These are phyloP conservation scores for Penicillium palitans DNA, from an alignment of 2,329 filamentous ascomycete species.

Conservation along the genomic window DNA sequence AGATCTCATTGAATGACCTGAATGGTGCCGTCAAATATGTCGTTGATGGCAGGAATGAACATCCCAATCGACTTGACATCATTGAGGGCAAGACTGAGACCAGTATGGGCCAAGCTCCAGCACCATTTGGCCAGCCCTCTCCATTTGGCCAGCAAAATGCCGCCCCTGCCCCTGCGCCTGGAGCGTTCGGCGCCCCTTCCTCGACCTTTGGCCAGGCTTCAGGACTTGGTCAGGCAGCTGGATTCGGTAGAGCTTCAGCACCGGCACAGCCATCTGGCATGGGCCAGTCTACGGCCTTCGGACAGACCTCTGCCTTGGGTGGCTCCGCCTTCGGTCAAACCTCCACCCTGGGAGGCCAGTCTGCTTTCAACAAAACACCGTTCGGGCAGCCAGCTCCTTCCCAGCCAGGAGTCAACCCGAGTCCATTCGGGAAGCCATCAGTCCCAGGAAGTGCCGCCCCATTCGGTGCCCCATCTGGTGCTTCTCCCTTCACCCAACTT, in stretches of 20 bases:
- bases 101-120: constrained; percentile 10
- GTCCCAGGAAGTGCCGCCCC: constrained; percentile 23
- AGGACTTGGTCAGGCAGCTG: constrained; percentile 24
- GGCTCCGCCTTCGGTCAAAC: constrained; percentile 17
- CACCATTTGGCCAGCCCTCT: constrained; percentile 26
- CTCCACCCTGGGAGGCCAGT: constrained; percentile 35
- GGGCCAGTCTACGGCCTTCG: constrained; percentile 18
- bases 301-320: constrained; percentile 18
- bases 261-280: constrained; percentile 20
- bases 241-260: constrained; percentile 25
- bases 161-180: constrained; percentile 14
- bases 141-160: constrained; percentile 30
- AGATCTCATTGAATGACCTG: constrained; percentile 67
- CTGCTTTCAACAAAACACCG: constrained; percentile 29
- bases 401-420: constrained; percentile 1
- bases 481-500: constrained; percentile 49
- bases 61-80: constrained; percentile 71
- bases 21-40: constrained; percentile 72
- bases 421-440: constrained; percentile 29
- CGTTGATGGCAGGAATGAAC: constrained; percentile 63
- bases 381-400: constrained; percentile 26
- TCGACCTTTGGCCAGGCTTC: constrained; percentile 25
- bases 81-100: constrained; percentile 34
- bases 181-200: constrained; percentile 19
- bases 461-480: constrained; percentile 40